Conservation (phyloP, 345 rosid species). For the Streptanthus diversifolius region DNA sequence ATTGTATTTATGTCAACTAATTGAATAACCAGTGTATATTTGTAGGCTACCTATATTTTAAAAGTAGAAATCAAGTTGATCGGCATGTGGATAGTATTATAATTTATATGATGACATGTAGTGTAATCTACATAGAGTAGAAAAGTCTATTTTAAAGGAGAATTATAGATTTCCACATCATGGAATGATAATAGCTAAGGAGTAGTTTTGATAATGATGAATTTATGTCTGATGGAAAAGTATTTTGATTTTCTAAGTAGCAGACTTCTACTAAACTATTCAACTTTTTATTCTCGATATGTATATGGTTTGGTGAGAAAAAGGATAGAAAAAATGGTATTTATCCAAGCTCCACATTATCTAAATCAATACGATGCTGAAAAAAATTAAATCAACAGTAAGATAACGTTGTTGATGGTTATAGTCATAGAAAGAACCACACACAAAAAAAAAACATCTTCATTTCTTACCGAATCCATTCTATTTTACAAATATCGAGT, state of each 20-base stretch:
- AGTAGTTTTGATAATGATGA: background rate
- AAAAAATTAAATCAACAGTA: background rate
- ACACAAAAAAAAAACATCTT: background rate
- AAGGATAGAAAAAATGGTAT: background rate
- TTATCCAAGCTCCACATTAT: background rate
- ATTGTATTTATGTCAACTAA: background rate
- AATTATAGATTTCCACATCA: background rate
- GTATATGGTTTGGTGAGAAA: background rate
- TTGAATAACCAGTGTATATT: background rate
- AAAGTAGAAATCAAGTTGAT: conserved; percentile 9
- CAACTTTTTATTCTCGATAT: background rate
- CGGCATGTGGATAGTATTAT: background rate
- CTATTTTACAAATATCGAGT: background rate
- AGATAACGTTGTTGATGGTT: background rate
- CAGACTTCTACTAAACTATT: background rate
- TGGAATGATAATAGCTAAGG: background rate
- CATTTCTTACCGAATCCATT: background rate
- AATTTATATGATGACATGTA: conserved; percentile 3
- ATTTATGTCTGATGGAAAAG: background rate
- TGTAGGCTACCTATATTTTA: background rate
- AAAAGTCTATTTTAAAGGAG: background rate
- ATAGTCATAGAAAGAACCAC: too few species aligned
- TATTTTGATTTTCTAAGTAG: background rate
- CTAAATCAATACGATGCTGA: background rate
- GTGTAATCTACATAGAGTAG: background rate